Evolutionary conservation across 768 basidiomycete genomes (phyloP).

Genomic region (Steccherinum ochraceum): DNA sequence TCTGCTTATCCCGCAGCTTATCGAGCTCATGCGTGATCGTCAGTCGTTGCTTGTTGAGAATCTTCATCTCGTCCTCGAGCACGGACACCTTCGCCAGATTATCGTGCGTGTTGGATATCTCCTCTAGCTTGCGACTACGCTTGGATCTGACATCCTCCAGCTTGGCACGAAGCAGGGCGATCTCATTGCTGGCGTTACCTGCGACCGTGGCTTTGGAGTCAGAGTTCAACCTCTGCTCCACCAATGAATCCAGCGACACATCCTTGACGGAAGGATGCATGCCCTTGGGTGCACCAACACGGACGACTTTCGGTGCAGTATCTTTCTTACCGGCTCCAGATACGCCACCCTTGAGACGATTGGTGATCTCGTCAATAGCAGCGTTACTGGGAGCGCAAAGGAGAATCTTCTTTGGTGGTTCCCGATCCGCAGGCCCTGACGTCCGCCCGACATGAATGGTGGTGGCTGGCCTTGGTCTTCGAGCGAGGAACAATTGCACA

Average conservation of each 20-base stretch:
- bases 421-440: slow-evolving; percentile 32
- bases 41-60: slow-evolving; percentile 59
- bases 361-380: slow-evolving; percentile 93
- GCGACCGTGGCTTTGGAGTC: slow-evolving; percentile 26
- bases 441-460: slow-evolving; percentile 43
- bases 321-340: slow-evolving; percentile 47
- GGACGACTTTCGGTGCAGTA: slow-evolving; percentile 73
- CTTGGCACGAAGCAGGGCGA: slow-evolving; percentile 54
- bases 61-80: slow-evolving; percentile 68
- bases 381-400: slow-evolving; percentile 98
- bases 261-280: slow-evolving; percentile 80
- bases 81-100: slow-evolving; percentile 45
- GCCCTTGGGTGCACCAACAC: slow-evolving; percentile 73
- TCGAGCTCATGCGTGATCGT: slow-evolving; percentile 66
- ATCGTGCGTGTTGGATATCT: slow-evolving; percentile 50
- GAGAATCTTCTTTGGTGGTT: slow-evolving; percentile 66
- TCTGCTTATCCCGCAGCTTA: slow-evolving; percentile 74
- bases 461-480: slow-evolving; percentile 42
- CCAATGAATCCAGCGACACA: slow-evolving; percentile 79
- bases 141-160: slow-evolving; percentile 61
- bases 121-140: slow-evolving; percentile 53
- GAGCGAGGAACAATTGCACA: slow-evolving; percentile 75
- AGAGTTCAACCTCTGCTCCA: slow-evolving; percentile 65
- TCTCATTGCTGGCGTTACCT: slow-evolving; percentile 51
- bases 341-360: slow-evolving; percentile 78